A percentile compares a stretch with the other conserved stretches of the same genome.
These are phyloP conservation scores for Tetraselmis striata DNA, from an alignment of 139 green algal genomes.

Conservation along the genomic window DNA sequence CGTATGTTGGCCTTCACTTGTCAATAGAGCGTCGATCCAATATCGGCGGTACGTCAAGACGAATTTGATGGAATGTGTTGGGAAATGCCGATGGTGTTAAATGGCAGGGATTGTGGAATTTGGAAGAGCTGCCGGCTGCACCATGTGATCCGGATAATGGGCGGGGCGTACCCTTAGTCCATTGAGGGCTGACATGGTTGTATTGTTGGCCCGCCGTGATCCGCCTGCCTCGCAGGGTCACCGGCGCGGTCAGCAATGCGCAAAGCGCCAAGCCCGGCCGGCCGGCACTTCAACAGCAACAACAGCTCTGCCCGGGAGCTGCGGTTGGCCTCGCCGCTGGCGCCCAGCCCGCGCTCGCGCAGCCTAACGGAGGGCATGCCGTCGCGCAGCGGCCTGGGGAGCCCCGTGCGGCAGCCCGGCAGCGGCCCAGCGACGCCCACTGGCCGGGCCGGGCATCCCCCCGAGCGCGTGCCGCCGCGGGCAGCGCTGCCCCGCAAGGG, in stretches of 20 bases:
- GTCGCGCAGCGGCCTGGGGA: background rate
- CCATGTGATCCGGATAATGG: too few species aligned
- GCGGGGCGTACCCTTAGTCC: background rate
- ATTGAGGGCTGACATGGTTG: background rate
- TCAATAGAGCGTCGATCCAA: background rate
- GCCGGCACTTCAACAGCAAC: background rate
- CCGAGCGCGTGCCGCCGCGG: too few species aligned
- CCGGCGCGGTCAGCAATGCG: background rate
- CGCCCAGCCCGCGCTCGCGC: too few species aligned
- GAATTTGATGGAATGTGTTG: too few species aligned
- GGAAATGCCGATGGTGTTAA: too few species aligned
- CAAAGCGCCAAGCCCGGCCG: background rate
- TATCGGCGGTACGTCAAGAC: too few species aligned
- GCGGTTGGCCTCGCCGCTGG: background rate
- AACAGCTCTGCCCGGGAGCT: background rate
- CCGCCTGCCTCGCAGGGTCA: background rate
- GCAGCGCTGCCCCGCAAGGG: background rate
- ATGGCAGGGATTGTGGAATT: too few species aligned
- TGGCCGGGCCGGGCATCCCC: too few species aligned
- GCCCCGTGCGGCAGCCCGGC: too few species aligned
- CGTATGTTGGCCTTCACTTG: background rate
- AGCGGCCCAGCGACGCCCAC: background rate
- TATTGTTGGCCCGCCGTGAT: background rate
- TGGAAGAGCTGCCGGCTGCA: too few species aligned
- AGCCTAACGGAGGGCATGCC: background rate